Evolutionary conservation across 495 filamentous ascomycete genomes (phyloP), one percentile per base, ranked within the genome.

Genomic region (Trichoderma erinaceum): DNA sequence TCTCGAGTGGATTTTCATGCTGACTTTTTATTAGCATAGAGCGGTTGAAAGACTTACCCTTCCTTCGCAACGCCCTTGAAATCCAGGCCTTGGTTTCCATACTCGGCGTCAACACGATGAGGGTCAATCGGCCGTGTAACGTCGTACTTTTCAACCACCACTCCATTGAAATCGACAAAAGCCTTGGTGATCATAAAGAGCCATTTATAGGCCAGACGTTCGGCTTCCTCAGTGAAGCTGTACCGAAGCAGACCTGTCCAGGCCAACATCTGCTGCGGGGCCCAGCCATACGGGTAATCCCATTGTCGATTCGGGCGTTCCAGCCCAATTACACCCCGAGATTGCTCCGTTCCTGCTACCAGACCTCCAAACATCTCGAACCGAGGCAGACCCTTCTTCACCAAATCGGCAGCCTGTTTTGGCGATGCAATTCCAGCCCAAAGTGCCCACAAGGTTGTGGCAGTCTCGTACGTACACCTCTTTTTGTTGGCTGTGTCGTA

Each of bases 231-330:
- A 50, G 90, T 84, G 73, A 95, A 98, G 23, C 93, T 92, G 73
- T 97, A 99, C 18, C 92, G 88, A 74, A 90, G 83, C 41, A 99
- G 82, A 7, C 92, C 96, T 0, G 89, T 92, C 95, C 96, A 98
- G 1, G 95, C 95, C 41, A 99, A 86, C 80, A 99, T 97, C 80
- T 99, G 95, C 82, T 99, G 95, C 12, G 95, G 95, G 23, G 95
- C 94, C 95, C 95, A 99, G 61, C 95, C 95, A 75, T 92, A 97
- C 1, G 95, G 95, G 75, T 93, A 99, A 75, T 99, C 95, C 95
- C 95, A 99, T 76, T 99, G 95, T 43, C 93, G 86, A 72, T 96
- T 97, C 3, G 95, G 95, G 15, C 92, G 84, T 70, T 90, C 86
- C n/a, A 97, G 73, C 16, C 88, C 87, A 67, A 97, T 82, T 12